Evolutionary conservation across 2,329 filamentous ascomycete genomes (phyloP).

Genomic region (Teratosphaeria destructans): DNA sequence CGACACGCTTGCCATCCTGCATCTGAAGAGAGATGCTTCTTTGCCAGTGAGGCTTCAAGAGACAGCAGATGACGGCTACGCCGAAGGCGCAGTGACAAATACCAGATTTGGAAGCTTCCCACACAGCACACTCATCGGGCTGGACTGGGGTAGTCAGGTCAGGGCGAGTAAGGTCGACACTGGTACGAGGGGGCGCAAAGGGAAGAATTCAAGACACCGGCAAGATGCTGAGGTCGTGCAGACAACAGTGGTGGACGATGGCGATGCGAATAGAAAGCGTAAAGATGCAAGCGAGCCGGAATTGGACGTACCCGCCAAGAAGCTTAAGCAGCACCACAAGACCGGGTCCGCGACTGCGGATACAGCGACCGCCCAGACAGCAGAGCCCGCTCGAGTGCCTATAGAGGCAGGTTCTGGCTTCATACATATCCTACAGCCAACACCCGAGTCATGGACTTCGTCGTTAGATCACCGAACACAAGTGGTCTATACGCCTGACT

Average conservation of each 20-base stretch:
- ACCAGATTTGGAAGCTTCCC: constrained; percentile 78
- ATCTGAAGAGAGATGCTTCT: constrained; percentile 78
- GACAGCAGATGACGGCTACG: constrained; percentile 30
- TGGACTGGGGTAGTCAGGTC: constrained; percentile 88
- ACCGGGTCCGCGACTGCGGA: constrained; percentile 24
- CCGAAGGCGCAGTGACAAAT: constrained; percentile 53
- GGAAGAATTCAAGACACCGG: constrained; percentile 41
- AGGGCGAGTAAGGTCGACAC: constrained; percentile 84
- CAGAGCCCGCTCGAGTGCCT: constrained; percentile 26
- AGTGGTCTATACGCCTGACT: constrained; percentile 79
- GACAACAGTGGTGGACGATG: constrained; percentile 1
- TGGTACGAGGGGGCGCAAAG: constrained; percentile 68
- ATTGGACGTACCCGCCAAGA: constrained; percentile 16
- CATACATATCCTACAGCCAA: constrained; percentile 66
- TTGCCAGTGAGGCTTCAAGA: constrained; percentile 54
- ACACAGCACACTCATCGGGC: constrained; percentile 46
- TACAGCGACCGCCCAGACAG: not conserved
- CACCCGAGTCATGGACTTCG: constrained; percentile 72
- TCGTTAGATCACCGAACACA: constrained; percentile 74
- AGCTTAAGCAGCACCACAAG: constrained; percentile 22
- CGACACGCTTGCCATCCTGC: constrained; percentile 67
- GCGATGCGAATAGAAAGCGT: not conserved
- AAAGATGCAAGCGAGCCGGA: constrained; percentile 16
- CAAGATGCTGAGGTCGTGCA: constrained; percentile 17
- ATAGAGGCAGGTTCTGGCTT: constrained; percentile 56